These are phyloP conservation scores for Microbotryum saponariae DNA, from an alignment of 1,284 basidiomycete genomes.

Conservation along the genomic window DNA sequence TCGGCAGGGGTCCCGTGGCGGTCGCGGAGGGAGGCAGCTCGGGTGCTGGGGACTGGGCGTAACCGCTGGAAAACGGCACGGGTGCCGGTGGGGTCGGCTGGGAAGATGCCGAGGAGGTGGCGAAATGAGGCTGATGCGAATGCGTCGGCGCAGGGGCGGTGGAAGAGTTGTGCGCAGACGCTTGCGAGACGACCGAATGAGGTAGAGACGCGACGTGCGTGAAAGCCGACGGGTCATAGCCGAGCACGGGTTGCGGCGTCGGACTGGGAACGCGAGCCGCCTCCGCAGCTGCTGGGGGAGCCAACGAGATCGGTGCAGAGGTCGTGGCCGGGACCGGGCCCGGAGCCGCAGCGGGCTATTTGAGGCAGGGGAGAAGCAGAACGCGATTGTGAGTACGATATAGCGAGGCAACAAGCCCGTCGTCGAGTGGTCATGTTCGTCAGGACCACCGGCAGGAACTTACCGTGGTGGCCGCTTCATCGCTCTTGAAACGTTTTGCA, in stretches of 20 bases:
- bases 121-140: constrained; percentile 1
- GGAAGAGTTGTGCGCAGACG: neutral
- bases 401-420: constrained; percentile 17
- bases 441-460: too few species aligned
- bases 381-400: constrained; percentile 12
- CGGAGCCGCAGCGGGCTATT: neutral
- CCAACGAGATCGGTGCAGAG: neutral
- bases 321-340: neutral
- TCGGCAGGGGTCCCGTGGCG: constrained; percentile 10
- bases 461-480: too few species aligned
- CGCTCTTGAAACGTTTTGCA: too few species aligned
- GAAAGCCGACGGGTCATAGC: constrained; percentile 17
- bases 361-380: constrained; percentile 17
- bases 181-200: constrained; percentile 5
- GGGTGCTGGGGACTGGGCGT: constrained; percentile 3
- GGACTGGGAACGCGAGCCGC: neutral
- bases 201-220: constrained; percentile 10
- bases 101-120: constrained; percentile 5
- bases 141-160: neutral
- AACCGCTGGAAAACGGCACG: neutral
- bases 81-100: constrained; percentile 1
- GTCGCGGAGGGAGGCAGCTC: neutral
- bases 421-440: neutral
- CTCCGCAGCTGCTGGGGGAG: neutral
- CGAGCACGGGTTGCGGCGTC: constrained; percentile 1